Conservation (phyloP, 2,329 filamentous ascomycete species). For the Fusarium sp. region DNA sequence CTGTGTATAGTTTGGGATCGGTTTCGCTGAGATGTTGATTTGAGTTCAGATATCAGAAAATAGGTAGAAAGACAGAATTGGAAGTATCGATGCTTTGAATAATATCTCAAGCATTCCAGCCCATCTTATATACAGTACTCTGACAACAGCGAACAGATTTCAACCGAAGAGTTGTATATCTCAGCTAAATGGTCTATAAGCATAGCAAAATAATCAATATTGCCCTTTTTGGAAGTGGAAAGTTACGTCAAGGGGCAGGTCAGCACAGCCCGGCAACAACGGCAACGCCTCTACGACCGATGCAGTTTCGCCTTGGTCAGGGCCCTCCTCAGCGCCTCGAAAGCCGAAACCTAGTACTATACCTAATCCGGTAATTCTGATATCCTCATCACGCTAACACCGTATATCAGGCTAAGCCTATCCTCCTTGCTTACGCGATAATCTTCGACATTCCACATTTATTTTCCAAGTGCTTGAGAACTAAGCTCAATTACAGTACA, state of each 20-base stretch:
- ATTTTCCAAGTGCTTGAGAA: too few species aligned
- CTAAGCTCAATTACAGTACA: too few species aligned
- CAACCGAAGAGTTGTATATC: too few species aligned
- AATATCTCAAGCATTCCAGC: neutral
- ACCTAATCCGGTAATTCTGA: constrained; percentile 20
- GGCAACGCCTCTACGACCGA: neutral
- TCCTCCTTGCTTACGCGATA: neutral
- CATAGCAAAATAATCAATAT: constrained; percentile 22
- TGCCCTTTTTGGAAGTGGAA: constrained; percentile 17
- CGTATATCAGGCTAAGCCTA: too few species aligned
- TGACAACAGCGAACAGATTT: too few species aligned
- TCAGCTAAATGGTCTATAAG: too few species aligned
- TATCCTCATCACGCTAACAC: constrained; percentile 27
- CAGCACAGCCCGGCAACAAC: neutral
- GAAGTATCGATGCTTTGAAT: neutral
- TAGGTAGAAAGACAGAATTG: neutral
- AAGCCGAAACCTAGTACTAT: neutral
- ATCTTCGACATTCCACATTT: too few species aligned
- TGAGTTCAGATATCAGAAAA: too few species aligned
- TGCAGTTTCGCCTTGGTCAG: too few species aligned
- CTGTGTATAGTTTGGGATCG: too few species aligned
- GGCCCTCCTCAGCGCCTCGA: neutral
- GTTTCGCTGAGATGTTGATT: too few species aligned
- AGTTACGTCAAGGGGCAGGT: neutral
- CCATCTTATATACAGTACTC: neutral